Evolutionary conservation across 2,329 filamentous ascomycete genomes (phyloP).

Genomic region (Alternaria gaisen): DNA sequence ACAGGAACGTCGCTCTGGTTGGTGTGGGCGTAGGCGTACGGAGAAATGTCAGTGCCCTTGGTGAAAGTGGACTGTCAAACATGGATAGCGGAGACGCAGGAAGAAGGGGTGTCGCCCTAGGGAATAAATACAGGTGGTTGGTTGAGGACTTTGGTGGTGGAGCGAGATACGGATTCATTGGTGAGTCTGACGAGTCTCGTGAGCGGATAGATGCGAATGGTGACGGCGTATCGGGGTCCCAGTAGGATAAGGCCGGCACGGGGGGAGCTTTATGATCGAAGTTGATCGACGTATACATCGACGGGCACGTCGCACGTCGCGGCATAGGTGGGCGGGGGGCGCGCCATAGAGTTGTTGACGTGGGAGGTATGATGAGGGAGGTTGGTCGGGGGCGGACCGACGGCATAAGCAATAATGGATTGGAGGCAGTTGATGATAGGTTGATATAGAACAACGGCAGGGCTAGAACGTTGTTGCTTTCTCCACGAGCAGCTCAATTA

Average conservation of each 20-base stretch:
- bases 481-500: neutral
- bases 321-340: slow-evolving; percentile 23
- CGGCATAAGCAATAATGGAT: slow-evolving; percentile 10
- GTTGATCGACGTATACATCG: neutral
- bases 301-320: slow-evolving; percentile 22
- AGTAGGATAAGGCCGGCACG: slow-evolving; percentile 28
- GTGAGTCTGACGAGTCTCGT: slow-evolving; percentile 10
- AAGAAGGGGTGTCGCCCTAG: slow-evolving; percentile 22
- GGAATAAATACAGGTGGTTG: neutral
- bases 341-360: slow-evolving; percentile 14
- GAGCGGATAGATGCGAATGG: neutral
- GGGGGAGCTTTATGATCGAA: slow-evolving; percentile 10
- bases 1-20: slow-evolving; percentile 1
- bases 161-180: slow-evolving; percentile 28
- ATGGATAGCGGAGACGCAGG: slow-evolving; percentile 30
- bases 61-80: slow-evolving; percentile 21
- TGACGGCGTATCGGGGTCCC: slow-evolving; percentile 28
- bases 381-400: slow-evolving; percentile 17
- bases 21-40: neutral
- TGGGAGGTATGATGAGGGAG: slow-evolving; percentile 26
- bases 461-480: neutral
- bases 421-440: neutral
- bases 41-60: slow-evolving; percentile 13
- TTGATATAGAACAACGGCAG: neutral
- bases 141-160: slow-evolving; percentile 2